Evolutionary conservation across 202 grass and related monocot species (phyloP).

Genomic region (Carex sylvatica): DNA sequence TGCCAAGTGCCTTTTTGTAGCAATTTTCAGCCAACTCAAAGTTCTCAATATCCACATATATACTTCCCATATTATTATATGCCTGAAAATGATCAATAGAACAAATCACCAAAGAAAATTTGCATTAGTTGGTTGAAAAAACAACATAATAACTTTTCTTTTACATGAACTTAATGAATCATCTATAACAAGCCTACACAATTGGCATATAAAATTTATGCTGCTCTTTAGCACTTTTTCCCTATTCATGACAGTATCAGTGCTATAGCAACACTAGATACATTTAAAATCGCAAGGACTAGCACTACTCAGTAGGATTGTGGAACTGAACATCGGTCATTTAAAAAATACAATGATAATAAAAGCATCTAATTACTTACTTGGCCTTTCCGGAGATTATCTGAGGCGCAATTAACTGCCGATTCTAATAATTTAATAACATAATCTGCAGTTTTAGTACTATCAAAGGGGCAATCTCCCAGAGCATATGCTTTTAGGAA

Average conservation of each 20-base stretch:
- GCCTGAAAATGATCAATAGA: slow-evolving; percentile 45
- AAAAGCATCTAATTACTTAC: slow-evolving; percentile 33
- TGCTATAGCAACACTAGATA: not conserved
- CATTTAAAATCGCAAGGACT: not conserved
- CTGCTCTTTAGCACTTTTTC: not conserved
- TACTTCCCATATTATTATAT: slow-evolving; percentile 97
- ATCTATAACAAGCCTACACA: not conserved
- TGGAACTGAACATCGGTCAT: not conserved
- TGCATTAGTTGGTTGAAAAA: not conserved
- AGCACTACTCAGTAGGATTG: not conserved
- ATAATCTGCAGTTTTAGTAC: slow-evolving; percentile 44
- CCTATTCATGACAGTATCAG: not conserved
- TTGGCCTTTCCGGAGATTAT: slow-evolving; percentile 96
- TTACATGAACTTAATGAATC: not conserved
- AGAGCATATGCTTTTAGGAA: slow-evolving; percentile 91
- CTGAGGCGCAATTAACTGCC: slow-evolving; percentile 82
- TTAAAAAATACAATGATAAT: not conserved
- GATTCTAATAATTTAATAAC: slow-evolving; percentile 85
- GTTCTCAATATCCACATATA: slow-evolving; percentile 86
- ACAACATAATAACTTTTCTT: not conserved
- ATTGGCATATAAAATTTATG: not conserved
- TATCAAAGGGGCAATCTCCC: slow-evolving; percentile 73
- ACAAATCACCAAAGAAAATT: not conserved
- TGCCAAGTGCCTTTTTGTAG: slow-evolving; percentile 72
- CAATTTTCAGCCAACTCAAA: slow-evolving; percentile 80